These are phyloP conservation scores for Lotus japonicus DNA, from an alignment of 306 rosid genomes.

Conservation along the genomic window DNA sequence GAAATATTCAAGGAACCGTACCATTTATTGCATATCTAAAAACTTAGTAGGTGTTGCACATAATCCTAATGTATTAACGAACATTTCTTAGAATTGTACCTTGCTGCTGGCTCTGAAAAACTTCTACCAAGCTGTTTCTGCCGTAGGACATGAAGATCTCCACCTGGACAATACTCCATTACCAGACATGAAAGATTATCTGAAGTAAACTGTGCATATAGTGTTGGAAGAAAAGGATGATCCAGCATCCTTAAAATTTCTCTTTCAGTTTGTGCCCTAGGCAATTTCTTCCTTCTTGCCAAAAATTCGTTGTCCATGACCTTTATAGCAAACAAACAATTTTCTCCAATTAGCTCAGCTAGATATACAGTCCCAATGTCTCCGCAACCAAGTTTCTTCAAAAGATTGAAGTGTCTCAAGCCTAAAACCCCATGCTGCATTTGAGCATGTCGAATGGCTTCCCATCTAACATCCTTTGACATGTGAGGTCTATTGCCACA, in stretches of 20 bases:
- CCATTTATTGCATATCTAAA: background rate
- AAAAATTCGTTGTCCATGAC: conserved; percentile 97
- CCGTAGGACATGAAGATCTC: conserved; percentile 97
- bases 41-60: background rate
- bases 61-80: background rate
- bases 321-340: conserved; percentile 89
- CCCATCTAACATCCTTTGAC: conserved; percentile 97
- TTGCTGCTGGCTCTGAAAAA: conserved; percentile 86
- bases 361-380: conserved; percentile 99
- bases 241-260: conserved; percentile 95
- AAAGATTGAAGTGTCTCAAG: conserved; percentile 82
- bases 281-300: conserved; percentile 96
- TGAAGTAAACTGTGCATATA: conserved; percentile 83
- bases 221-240: conserved; percentile 97
- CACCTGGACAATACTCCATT: conserved; percentile 99
- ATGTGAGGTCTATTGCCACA: conserved; percentile 96
- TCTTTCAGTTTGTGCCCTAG: conserved; percentile 96
- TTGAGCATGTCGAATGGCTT: conserved; percentile 66
- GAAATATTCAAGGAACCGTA: background rate
- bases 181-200: conserved; percentile 90
- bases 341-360: conserved; percentile 69
- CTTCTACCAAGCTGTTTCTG: conserved; percentile 83
- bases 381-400: conserved; percentile 98
- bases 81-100: conserved; percentile 42
- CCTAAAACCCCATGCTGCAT: conserved; percentile 69